Evolutionary conservation across 1,284 basidiomycete species (phyloP).

Genomic region (Ceratobasidium theobromae): DNA sequence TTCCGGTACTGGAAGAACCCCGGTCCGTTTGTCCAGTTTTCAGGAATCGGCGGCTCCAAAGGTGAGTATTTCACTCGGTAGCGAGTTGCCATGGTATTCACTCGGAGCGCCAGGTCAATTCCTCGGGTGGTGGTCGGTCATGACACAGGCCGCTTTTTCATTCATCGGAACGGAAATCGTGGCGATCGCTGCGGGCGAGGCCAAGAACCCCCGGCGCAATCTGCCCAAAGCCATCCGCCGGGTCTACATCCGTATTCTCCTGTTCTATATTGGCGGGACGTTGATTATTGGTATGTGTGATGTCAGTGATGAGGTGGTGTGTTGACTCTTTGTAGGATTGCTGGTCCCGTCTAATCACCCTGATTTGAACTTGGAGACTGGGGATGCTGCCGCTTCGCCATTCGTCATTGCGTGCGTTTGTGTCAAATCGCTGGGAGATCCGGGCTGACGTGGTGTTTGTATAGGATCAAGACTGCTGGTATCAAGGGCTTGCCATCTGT

Average conservation of each 20-base stretch:
- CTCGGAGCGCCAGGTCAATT: slow-evolving; percentile 57
- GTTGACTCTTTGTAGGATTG: slow-evolving; percentile 63
- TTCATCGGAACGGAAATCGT: slow-evolving; percentile 85
- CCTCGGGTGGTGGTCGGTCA: slow-evolving; percentile 65
- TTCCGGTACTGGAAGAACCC: slow-evolving; percentile 49
- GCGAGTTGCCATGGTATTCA: slow-evolving; percentile 57
- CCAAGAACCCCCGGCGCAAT: slow-evolving; percentile 53
- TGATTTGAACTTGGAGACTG: slow-evolving; percentile 55
- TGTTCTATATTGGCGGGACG: slow-evolving; percentile 65
- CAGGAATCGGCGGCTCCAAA: slow-evolving; percentile 52
- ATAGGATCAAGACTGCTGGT: slow-evolving; percentile 55
- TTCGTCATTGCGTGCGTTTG: slow-evolving; percentile 69
- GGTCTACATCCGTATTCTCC: slow-evolving; percentile 69
- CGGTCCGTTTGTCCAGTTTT: slow-evolving; percentile 48
- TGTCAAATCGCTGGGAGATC: too few species aligned
- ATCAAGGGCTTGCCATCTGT: slow-evolving; percentile 73
- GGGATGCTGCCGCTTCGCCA: slow-evolving; percentile 73
- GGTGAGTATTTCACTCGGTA: slow-evolving; percentile 58
- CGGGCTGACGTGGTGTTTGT: background rate
- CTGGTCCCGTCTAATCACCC: slow-evolving; percentile 69
- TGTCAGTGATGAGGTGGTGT: background rate
- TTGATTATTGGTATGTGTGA: slow-evolving; percentile 2
- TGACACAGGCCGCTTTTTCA: slow-evolving; percentile 76
- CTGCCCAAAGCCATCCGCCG: slow-evolving; percentile 66
- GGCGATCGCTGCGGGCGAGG: slow-evolving; percentile 78